Evolutionary conservation across 2,329 filamentous ascomycete genomes (phyloP), one percentile per base, ranked within the genome.

Genomic region (Fusarium verrucosum): DNA sequence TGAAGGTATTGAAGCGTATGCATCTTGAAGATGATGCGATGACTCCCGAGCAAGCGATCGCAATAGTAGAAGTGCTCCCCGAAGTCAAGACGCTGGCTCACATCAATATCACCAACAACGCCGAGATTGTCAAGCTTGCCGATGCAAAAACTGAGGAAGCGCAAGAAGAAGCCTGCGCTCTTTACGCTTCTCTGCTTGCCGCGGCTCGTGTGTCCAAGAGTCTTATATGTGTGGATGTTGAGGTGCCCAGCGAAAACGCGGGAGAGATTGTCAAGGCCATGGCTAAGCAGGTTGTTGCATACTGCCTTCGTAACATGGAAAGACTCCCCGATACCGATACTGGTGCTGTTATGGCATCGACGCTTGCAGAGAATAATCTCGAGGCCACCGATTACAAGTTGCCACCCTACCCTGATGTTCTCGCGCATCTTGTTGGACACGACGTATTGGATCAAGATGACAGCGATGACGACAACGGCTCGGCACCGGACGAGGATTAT

Each of bases 271-370:
- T 97, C 70, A 96, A 93, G 76, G 94, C 93, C 4, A 83, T 97
- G 69, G 94, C 93, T 1, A 96, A 94, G 72, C 94, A 97, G 75
- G 91, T 97, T n/a, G 89, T 97, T 38, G 94, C 92, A 1, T 97
- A 97, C 76, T 97, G 92, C 63, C 83, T 99, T 62, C 88, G 91
- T 55, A 99, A 99, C 71, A 89, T 99, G 82, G 92, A 97, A 75
- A 86, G 85, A 10, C 85, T 90, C 16, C 88, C 92, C 11, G 87
- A 92, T 57, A 83, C 85, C 10, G 88, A 90, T 53, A 83, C 87
- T 57, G 79, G 79, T 62, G 75, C 82, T 43, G 76, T 80, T 30
- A 76, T 81, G 49, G 75, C 79, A n/a, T 75, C 79, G 52, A 79
- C 79, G 22, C 71, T 79, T 22, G 76, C 81, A 4, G 79, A 78